Evolutionary conservation across 305 asterid species (phyloP), one percentile per base, ranked within the genome.

Genomic region (Salvia sclarea): DNA sequence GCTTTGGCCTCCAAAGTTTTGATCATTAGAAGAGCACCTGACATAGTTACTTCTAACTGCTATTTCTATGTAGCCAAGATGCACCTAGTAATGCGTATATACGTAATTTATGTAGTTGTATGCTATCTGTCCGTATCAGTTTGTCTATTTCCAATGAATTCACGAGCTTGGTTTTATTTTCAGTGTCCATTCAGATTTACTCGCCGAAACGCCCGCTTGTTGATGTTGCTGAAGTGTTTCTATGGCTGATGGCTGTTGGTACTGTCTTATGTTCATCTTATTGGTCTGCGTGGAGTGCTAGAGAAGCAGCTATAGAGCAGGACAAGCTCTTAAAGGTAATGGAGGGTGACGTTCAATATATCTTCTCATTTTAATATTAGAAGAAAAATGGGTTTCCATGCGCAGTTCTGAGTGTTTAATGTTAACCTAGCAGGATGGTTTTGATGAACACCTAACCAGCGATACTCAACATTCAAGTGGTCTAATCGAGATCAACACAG

Each of bases 241-340:
- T 94, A 66, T 94, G 99, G 99, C 83, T 91, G 55, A 94, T 94
- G 98, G 99, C 98, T 3, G 95, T 91, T 33, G 90, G 96, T 38
- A 89, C 98, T 61, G 84, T 94, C 68, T 74, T 89, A 63, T 87
- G 93, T 64, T 89, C 97, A 38, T 91, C 98, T 53, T 94, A 86
- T 78, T 94, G 99, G 99, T 94, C 99, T 20, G 96, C 99, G 8
- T 89, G 96, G 96, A 89, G 82, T 52, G 99, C 99, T 18, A 84
- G 86, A 73, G 93, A 94, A 82, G 89, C 95, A 61, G 95, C 95
- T 66, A 72, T 80, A 59, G 98, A 89, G 79, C 90, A 83, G 56
- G 99, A 94, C 71, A 94, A 89, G 79, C 88, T 85, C 69, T 79
- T 89, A 57, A 91, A 94, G 92, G 98, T 91, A 54, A 70, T 37